Base-by-base conservation (phyloP, 83 land plant species). In the Diphasiastrum complanatum region DNA sequence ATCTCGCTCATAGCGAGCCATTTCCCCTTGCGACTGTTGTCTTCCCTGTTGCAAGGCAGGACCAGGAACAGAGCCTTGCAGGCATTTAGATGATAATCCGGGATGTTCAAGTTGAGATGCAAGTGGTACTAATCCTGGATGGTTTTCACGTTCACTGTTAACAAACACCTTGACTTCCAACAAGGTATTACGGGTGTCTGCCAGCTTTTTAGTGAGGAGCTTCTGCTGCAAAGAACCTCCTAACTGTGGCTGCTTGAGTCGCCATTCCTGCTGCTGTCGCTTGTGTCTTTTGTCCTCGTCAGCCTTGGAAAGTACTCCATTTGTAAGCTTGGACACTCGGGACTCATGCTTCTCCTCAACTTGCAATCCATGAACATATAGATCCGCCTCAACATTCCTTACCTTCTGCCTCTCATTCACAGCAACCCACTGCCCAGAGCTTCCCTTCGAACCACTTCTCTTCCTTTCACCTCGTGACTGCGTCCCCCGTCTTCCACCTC, bases 391-490 rank as follows among this genome's bases (percentile, higher is more conserved):
- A 6, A n/a, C 58, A 54, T 54, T 33, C 34, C 56, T 47, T 50
- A 47, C 62, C 27, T 53, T 58, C 36, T 49, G 73, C 24, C 57
- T 69, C 35, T 68, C 66, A 43, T 30, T 63, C 25, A 69, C 67
- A 27, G 68, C 61, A 24, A 74, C 54, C 77, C 77, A 74, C 38
- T 75, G 74, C 19, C 68, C 74, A n/a, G 27, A 19, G 18, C 14
- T 22, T 18, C 2, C 40, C 45, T 26, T 51, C 5, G 33, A 28
- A n/a, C 58, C 33, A 49, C 8, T 20, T 11, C 33, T 18, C 25
- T 25, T 54, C 4, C 6, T 25, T 6, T 54, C 58, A 28, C 11
- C n/a, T 22, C 58, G 58, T 6, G 16, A 14, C 6, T 4, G 10
- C 6, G 10, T n/a, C 25, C 58, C 5, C n/a, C 58, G 34, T 28